Conservation (phyloP, 2,329 filamentous ascomycete species). For the Sphaerulina vaccinii region DNA sequence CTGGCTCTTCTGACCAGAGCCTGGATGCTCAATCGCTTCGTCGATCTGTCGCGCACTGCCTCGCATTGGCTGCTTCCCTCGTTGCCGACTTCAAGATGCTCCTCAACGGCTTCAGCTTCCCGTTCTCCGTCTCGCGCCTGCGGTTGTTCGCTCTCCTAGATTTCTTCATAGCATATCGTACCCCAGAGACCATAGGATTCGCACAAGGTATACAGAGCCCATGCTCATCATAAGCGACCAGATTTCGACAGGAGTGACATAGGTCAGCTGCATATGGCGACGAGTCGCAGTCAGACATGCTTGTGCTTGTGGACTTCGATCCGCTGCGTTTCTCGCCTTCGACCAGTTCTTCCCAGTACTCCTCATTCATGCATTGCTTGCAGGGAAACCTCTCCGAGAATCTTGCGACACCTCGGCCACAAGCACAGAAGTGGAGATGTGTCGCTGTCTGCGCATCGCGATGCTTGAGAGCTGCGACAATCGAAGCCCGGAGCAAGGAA, state of each 20-base stretch:
- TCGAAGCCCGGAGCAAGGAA: background rate
- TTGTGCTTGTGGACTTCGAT: background rate
- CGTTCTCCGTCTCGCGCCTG: too few species aligned
- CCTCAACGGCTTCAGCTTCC: too few species aligned
- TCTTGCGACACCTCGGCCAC: background rate
- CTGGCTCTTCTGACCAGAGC: too few species aligned
- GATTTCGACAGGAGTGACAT: background rate
- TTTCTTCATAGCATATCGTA: background rate
- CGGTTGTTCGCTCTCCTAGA: too few species aligned
- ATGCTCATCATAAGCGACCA: slow-evolving; percentile 1
- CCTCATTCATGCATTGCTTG: slow-evolving; percentile 2
- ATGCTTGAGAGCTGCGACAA: background rate
- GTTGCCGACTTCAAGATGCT: too few species aligned
- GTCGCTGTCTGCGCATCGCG: background rate
- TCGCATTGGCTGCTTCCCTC: too few species aligned
- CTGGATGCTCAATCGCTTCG: too few species aligned
- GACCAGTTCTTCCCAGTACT: background rate
- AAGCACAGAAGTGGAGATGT: slow-evolving; percentile 5
- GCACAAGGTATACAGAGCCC: slow-evolving; percentile 5
- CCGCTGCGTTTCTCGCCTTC: background rate
- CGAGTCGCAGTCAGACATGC: background rate
- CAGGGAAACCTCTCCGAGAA: slow-evolving; percentile 1
- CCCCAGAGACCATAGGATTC: slow-evolving; percentile 5
- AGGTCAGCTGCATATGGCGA: background rate
- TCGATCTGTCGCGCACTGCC: too few species aligned